phyloP scores from a whole-genome alignment of 177 flowering plant genomes.

The Telopea speciosissima region DNA sequence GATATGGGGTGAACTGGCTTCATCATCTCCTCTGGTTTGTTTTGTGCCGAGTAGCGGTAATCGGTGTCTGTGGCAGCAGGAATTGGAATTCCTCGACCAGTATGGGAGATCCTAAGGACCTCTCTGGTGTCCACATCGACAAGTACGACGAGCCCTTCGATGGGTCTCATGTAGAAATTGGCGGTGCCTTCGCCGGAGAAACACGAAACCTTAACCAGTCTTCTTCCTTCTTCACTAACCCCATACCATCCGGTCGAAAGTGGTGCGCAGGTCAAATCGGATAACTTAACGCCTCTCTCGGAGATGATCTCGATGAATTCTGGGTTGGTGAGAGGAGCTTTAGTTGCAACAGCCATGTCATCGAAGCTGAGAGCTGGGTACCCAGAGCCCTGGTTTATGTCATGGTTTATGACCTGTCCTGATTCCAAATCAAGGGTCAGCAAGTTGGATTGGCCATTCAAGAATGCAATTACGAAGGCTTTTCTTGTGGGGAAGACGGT shows the following conservation, averaged over 20 bases:
- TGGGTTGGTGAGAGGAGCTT: constrained; percentile 8
- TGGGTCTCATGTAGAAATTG: constrained; percentile 55
- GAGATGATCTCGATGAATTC: constrained; percentile 25
- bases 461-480: constrained; percentile 30
- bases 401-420: constrained; percentile 21
- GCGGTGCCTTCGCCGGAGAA: constrained; percentile 28
- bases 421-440: constrained; percentile 24
- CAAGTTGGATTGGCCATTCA: constrained; percentile 20
- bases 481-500: constrained; percentile 33
- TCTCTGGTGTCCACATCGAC: constrained; percentile 35
- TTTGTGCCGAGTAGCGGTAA: constrained; percentile 25
- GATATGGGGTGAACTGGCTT: constrained; percentile 47
- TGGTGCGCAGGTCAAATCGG: constrained; percentile 28
- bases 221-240: constrained; percentile 28
- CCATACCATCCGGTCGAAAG: constrained; percentile 50
- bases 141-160: constrained; percentile 38
- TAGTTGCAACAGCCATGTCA: constrained; percentile 19
- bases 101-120: constrained; percentile 24
- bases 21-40: constrained; percentile 5
- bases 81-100: constrained; percentile 31
- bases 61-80: constrained; percentile 42
- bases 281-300: constrained; percentile 26
- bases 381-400: constrained; percentile 16
- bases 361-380: constrained; percentile 30
- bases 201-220: constrained; percentile 38